Base-by-base conservation (phyloP, 2,329 filamentous ascomycete species). In the Beauveria brongniartii region DNA sequence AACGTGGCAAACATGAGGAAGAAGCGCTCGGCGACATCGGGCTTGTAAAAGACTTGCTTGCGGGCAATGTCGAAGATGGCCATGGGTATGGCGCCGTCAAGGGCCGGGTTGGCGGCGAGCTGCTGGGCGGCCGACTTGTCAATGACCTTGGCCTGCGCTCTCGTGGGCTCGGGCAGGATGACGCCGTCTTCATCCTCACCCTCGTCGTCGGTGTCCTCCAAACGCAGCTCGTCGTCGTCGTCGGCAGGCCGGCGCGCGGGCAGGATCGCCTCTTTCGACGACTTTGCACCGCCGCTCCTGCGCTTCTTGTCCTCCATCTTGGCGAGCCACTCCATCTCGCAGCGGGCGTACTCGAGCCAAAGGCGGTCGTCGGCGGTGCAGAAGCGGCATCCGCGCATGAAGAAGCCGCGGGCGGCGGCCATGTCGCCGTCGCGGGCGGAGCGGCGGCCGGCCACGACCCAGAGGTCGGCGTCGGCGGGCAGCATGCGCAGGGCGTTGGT, bases 61-160 rank as follows among this genome's bases (percentile, higher is more conserved):
- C 86, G 86, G 6, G 92, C 88, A 24, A 91, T 85, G 69, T 96
- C 91, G 69, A 96, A 97, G 53, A 99, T 90, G 44, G 93, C 92
- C 61, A 92, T 83, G 2, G 94, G 92, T 66, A 99, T 96, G 18
- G 91, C 94, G n/a, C 94, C 94, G 63, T 89, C 90, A 64, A 97
- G 80, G 10, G 91, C 91, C 4, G 93, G 92, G 53, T 92, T 93
- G 61, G 84, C 85, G 69, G 56, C 50, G 64, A 96, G 77, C 59
- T 78, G 77, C 65, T 74, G 69, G 4, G 75, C 72, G 1, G 75
- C 74, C 60, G 79, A 73, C 61, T 79, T 74, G 65, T 79, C 73
- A 54, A 82, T 77, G 46, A 80, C 80, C 65, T 73, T 74, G 62
- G 69, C 69, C 47, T 76, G 71, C 37, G 68, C 70, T 30, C 72